Evolutionary conservation across 805 yeast genomes (phyloP), one percentile per base, ranked within the genome.

Genomic region (Suhomyces canberraensis): DNA sequence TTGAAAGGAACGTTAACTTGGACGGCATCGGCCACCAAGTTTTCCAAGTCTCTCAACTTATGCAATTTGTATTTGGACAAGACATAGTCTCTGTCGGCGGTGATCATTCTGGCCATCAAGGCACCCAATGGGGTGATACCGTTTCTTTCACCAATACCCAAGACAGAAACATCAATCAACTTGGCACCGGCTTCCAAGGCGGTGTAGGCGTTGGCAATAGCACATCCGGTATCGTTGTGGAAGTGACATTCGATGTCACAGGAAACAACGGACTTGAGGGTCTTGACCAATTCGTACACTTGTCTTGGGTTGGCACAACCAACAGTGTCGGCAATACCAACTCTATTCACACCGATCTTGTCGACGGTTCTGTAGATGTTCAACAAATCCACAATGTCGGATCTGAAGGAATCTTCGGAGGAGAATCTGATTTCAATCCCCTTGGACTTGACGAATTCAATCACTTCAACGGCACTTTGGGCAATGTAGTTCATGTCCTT

Each of bases 291-390:
- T 71, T 91, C 98, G 65, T 91, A 91, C 42, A 91, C 98, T 69
- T 93, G 98, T 71, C 98, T 82, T 54, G 98, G 98, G 73, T 91
- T 91, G 48, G 98, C 98, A 64, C 98, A 84, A 33, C 98, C 98
- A 40, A 91, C 98, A 25, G 98, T 91, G 64, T 91, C 98, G 50
- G 98, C 98, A 69, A 91, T 91, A 71, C 98, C 98, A 37, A 91
- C 96, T 68, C 98, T 81, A 76, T 93, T 89, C 45, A 91, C 98
- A 56, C 98, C 98, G 52, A 91, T 87, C 71, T 88, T 86, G 73
- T 86, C 95, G 48, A 91, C 98, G 18, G 97, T 89, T 66, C 89
- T 84, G 75, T 91, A 91, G 53, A 91, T 93, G 71, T 91, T 91
- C 58, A 91, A 78, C 60, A 91, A 73, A 59, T 91, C 98, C 40